Evolutionary conservation across 78 protist species (phyloP).

Genomic region (Cyanophora paradoxa): DNA sequence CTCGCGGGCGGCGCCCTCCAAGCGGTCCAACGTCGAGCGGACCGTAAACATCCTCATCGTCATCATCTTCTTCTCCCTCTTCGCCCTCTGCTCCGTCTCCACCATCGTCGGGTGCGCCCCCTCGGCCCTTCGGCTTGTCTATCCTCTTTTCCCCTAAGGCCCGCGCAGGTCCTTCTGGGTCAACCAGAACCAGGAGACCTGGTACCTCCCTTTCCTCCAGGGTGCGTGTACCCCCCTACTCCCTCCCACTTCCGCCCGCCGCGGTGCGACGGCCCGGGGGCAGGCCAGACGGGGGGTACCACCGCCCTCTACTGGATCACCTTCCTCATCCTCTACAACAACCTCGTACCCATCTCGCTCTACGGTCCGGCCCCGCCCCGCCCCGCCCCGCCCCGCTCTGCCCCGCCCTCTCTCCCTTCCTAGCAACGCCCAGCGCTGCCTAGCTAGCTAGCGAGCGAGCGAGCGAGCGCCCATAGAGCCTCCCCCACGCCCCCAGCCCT

Average conservation of each 20-base stretch:
- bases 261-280: too few species aligned
- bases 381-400: too few species aligned
- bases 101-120: background rate
- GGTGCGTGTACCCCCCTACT: background rate
- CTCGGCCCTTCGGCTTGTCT: background rate
- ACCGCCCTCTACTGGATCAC: background rate
- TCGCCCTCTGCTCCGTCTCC: background rate
- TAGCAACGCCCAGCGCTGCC: too few species aligned
- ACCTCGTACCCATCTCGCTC: constrained; percentile 39
- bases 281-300: too few species aligned
- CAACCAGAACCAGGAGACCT: too few species aligned
- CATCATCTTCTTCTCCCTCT: background rate
- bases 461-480: too few species aligned
- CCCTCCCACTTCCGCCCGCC: background rate
- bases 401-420: too few species aligned
- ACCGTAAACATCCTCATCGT: background rate
- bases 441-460: too few species aligned
- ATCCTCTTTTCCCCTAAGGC: background rate
- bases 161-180: too few species aligned
- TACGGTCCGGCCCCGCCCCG: too few species aligned
- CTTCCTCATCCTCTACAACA: constrained; percentile 19
- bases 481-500: too few species aligned
- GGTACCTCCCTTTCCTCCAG: background rate
- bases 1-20: background rate
- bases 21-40: background rate